These are phyloP conservation scores for Stenocarpella maydis DNA, from an alignment of 2,329 filamentous ascomycete species.

Conservation along the genomic window DNA sequence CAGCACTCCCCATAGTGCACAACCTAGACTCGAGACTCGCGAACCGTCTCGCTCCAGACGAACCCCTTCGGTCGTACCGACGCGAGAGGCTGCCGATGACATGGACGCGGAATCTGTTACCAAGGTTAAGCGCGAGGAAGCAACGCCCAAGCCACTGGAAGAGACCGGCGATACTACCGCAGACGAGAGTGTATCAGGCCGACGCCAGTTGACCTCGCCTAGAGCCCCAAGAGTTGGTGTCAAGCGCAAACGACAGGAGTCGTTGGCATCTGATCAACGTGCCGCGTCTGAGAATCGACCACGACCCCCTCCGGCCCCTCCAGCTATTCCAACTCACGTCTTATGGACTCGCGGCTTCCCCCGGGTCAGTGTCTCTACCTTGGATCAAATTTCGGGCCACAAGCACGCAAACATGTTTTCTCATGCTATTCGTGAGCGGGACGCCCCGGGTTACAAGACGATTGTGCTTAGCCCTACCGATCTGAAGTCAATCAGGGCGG, in stretches of 20 bases:
- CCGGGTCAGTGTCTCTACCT: slow-evolving; percentile 74
- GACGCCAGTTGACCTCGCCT: slow-evolving; percentile 48
- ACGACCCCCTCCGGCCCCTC: slow-evolving; percentile 27
- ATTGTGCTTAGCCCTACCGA: slow-evolving; percentile 80
- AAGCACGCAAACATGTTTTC: slow-evolving; percentile 83
- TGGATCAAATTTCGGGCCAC: slow-evolving; percentile 80
- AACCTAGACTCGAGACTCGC: slow-evolving; percentile 43
- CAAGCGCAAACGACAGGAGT: slow-evolving; percentile 68
- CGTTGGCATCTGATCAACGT: slow-evolving; percentile 45
- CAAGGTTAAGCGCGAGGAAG: slow-evolving; percentile 67
- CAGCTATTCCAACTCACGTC: slow-evolving; percentile 66
- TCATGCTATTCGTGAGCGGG: slow-evolving; percentile 75
- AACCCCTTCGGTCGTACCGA: slow-evolving; percentile 34
- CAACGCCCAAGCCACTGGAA: slow-evolving; percentile 62
- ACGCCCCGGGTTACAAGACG: slow-evolving; percentile 78
- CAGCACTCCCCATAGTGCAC: slow-evolving; percentile 44
- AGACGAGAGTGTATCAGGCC: slow-evolving; percentile 59
- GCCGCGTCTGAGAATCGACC: slow-evolving; percentile 26
- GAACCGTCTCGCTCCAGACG: slow-evolving; percentile 37
- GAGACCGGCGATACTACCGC: slow-evolving; percentile 64
- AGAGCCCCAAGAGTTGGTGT: slow-evolving; percentile 44
- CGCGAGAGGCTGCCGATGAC: slow-evolving; percentile 43
- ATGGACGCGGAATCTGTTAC: slow-evolving; percentile 50
- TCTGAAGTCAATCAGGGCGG: slow-evolving; percentile 78
- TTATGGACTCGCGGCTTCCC: slow-evolving; percentile 80